A percentile compares a stretch with the other conserved stretches of the same genome.
Conservation (phyloP, 2,329 filamentous ascomycete genomes). For the Reticulascus tulasneorum region DNA sequence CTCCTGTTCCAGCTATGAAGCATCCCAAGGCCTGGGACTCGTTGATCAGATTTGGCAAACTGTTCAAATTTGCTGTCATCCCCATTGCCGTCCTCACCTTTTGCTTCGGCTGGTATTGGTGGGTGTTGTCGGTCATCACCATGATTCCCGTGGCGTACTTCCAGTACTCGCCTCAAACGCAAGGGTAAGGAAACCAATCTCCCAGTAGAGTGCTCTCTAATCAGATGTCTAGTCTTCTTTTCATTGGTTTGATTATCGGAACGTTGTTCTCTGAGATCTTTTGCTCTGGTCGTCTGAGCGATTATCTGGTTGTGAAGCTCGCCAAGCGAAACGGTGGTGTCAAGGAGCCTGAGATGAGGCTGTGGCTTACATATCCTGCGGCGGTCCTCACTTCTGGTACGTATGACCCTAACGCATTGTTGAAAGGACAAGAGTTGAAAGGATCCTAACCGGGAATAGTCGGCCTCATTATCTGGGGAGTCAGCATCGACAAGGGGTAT, state of each 20-base stretch:
- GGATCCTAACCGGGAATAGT: too few relatives aligned
- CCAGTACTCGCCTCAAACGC: constrained; percentile 42
- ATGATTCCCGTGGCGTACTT: constrained; percentile 48
- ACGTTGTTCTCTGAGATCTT: constrained; percentile 47
- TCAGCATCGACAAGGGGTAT: constrained; percentile 47
- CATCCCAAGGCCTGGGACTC: constrained; percentile 47
- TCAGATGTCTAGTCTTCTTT: constrained; percentile 35
- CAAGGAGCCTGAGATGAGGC: constrained; percentile 48
- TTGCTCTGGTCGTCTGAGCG: constrained; percentile 49
- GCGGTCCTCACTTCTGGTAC: constrained; percentile 39
- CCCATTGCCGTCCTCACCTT: constrained; percentile 43
- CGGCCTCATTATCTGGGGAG: constrained; percentile 50
- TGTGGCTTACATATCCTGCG: constrained; percentile 54
- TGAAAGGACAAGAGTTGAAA: background rate
- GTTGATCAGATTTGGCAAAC: constrained; percentile 38
- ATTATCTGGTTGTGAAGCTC: constrained; percentile 43
- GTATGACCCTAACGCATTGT: constrained; percentile 7
- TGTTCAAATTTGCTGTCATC: constrained; percentile 42
- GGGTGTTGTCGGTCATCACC: constrained; percentile 49
- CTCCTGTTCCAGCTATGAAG: constrained; percentile 43
- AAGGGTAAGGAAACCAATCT: constrained; percentile 31
- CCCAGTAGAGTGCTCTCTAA: background rate
- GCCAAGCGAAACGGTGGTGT: constrained; percentile 37
- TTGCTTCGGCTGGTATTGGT: constrained; percentile 55
- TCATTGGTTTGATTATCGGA: constrained; percentile 50